Conservation (phyloP, 1,284 basidiomycete species). For the Puccinia triticina region DNA sequence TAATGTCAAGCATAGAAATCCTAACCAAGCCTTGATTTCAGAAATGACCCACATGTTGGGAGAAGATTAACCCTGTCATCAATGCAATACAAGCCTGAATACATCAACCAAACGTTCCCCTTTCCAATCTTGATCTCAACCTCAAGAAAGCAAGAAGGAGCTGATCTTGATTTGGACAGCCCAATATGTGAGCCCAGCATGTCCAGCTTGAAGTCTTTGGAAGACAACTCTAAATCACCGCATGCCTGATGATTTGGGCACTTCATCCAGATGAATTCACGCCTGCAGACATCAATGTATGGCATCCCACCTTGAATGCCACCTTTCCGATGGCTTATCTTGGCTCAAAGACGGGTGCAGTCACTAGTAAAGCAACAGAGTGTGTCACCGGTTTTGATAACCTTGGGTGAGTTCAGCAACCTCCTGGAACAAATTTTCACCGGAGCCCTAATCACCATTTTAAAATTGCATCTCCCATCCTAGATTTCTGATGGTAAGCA, state of each 20-base stretch:
- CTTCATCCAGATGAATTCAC: constrained; percentile 40
- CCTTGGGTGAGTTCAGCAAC: constrained; percentile 3
- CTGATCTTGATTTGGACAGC: not conserved
- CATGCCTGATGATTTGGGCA: not conserved
- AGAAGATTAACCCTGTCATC: constrained; percentile 25
- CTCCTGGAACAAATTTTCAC: not conserved
- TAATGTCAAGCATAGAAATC: not conserved
- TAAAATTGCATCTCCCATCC: not conserved
- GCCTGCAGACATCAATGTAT: constrained; percentile 38
- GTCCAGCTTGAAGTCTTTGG: not conserved
- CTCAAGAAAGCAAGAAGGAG: constrained; percentile 19
- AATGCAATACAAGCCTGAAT: constrained; percentile 18
- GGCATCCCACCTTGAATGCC: constrained; percentile 41
- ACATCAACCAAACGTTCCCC: constrained; percentile 13
- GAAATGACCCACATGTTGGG: constrained; percentile 16
- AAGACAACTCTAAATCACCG: not conserved
- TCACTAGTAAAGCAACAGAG: not conserved
- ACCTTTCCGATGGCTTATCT: constrained; percentile 39
- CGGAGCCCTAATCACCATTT: not conserved
- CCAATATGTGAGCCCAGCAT: constrained; percentile 41
- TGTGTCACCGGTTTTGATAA: constrained; percentile 40
- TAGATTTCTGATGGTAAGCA: constrained; percentile 45
- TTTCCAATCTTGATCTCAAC: constrained; percentile 28
- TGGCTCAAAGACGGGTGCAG: not conserved
- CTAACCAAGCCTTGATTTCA: not conserved